Percentiles rank a stretch among this genome's conserved stretches.
Evolutionary conservation across 75 land plant species (phyloP).

Genomic region (Selaginella tamariscina): DNA sequence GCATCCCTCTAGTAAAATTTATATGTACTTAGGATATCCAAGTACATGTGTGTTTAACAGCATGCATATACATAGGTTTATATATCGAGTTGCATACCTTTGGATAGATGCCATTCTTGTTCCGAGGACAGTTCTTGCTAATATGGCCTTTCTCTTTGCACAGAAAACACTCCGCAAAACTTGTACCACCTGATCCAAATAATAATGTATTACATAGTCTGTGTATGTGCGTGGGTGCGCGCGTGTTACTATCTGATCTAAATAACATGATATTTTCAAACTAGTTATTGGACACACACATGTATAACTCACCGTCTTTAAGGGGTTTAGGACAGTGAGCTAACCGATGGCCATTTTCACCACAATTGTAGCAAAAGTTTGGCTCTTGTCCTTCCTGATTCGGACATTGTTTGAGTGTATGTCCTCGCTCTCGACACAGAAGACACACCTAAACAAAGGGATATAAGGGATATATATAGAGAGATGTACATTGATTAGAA

Average conservation of each 20-base stretch:
- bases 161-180: slow-evolving; percentile 84
- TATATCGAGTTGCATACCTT: slow-evolving; percentile 38
- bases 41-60: slow-evolving; percentile 4
- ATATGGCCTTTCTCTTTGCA: slow-evolving; percentile 81
- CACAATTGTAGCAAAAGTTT: slow-evolving; percentile 83
- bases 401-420: slow-evolving; percentile 75
- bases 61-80: neutral
- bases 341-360: slow-evolving; percentile 65
- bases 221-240: too few relatives aligned
- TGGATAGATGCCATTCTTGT: slow-evolving; percentile 83
- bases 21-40: neutral
- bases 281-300: neutral
- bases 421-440: slow-evolving; percentile 67
- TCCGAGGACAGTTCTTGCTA: slow-evolving; percentile 83
- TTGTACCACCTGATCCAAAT: slow-evolving; percentile 65
- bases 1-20: neutral
- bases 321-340: slow-evolving; percentile 60
- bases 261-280: neutral
- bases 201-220: neutral
- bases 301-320: slow-evolving; percentile 51
- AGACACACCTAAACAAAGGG: slow-evolving; percentile 57
- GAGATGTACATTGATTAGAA: slow-evolving; percentile 6
- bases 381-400: slow-evolving; percentile 31
- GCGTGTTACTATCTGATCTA: neutral
- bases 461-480: neutral